A percentile compares a stretch with the other conserved stretches of the same genome.
These are phyloP conservation scores for Penicillium salamii DNA, from an alignment of 495 filamentous ascomycete species.

Conservation along the genomic window DNA sequence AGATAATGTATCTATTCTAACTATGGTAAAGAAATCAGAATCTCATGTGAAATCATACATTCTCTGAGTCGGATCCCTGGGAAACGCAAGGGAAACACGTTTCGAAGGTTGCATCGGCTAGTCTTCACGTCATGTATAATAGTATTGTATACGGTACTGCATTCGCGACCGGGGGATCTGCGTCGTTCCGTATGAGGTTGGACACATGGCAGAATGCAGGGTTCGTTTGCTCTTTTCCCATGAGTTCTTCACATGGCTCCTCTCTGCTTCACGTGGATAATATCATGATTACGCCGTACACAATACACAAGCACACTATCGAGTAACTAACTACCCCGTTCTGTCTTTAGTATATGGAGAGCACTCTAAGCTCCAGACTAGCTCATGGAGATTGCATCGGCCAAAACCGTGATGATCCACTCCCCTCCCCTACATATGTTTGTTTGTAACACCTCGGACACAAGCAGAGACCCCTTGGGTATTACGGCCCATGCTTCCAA, in stretches of 20 bases:
- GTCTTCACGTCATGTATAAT: conserved; percentile 10
- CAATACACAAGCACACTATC: too few relatives aligned
- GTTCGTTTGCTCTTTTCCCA: conserved; percentile 1
- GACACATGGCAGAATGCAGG: conserved; percentile 17
- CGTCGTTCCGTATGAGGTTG: conserved; percentile 8
- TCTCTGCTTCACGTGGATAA: neutral
- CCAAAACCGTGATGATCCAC: conserved; percentile 4
- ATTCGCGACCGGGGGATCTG: conserved; percentile 13
- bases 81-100: conserved; percentile 6
- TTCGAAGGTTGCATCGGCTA: neutral
- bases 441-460: conserved; percentile 15
- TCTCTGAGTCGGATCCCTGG: conserved; percentile 3
- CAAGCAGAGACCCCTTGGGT: conserved; percentile 1
- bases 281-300: too few relatives aligned
- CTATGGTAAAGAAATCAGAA: neutral
- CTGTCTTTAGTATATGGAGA: too few relatives aligned
- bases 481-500: conserved; percentile 3
- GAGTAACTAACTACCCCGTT: too few relatives aligned
- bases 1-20: neutral
- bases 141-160: conserved; percentile 6
- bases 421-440: neutral
- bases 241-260: conserved; percentile 1
- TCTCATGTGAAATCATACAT: too few relatives aligned
- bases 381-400: neutral
- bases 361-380: too few relatives aligned